These are phyloP conservation scores for Beauveria varroae DNA, from an alignment of 2,329 filamentous ascomycete genomes.

Conservation along the genomic window DNA sequence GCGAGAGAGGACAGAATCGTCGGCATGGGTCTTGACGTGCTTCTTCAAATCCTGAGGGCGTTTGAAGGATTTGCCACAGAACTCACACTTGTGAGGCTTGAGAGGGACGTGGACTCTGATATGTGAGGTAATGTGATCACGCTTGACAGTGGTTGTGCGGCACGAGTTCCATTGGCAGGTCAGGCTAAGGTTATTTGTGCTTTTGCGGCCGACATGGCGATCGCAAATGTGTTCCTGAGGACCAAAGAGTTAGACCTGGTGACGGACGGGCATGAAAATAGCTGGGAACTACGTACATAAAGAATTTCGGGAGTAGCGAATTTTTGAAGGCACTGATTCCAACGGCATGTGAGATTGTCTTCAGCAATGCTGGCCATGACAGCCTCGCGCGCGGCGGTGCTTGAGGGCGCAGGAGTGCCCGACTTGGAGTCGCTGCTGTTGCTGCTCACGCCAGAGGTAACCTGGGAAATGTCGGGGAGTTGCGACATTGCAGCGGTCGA, in stretches of 20 bases:
- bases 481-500: background rate
- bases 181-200: constrained; percentile 95
- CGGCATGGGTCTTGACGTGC: constrained; percentile 97
- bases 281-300: constrained; percentile 40
- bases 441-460: constrained; percentile 26
- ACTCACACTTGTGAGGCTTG: constrained; percentile 98
- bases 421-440: constrained; percentile 42
- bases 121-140: constrained; percentile 98
- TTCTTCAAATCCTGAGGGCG: constrained; percentile 98
- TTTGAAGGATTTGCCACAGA: constrained; percentile 98
- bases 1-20: constrained; percentile 71
- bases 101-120: constrained; percentile 97
- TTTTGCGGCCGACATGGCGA: constrained; percentile 96
- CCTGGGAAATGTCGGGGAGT: constrained; percentile 16
- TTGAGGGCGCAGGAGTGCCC: constrained; percentile 44
- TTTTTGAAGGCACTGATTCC: constrained; percentile 52
- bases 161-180: constrained; percentile 97
- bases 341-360: constrained; percentile 54
- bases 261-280: background rate
- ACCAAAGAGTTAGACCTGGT: background rate
- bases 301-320: constrained; percentile 51
- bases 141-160: constrained; percentile 94
- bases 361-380: constrained; percentile 36
- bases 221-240: constrained; percentile 92
- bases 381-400: constrained; percentile 35